Conservation (phyloP, 73 alveolate species). For the Blepharisma stoltei region DNA sequence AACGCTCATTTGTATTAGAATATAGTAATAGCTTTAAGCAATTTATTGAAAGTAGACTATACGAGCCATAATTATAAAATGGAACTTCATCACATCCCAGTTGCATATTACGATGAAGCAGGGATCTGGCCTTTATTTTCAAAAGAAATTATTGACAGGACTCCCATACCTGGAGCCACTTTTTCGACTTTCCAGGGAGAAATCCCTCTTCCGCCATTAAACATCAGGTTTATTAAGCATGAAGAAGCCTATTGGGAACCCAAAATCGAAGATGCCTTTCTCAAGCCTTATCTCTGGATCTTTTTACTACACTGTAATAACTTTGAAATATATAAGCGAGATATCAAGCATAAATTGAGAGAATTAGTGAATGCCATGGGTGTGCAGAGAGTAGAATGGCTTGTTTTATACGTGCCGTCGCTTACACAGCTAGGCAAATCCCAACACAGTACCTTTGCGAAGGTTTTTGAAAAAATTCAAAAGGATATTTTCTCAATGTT, state of each 20-base stretch:
- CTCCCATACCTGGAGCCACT: background rate
- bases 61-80: background rate
- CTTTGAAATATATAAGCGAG: constrained; percentile 13
- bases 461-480: background rate
- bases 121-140: constrained; percentile 13
- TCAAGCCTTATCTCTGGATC: constrained; percentile 27
- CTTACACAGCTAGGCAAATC: background rate
- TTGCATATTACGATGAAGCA: constrained; percentile 15
- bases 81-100: background rate
- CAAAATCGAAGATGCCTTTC: background rate
- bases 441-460: background rate
- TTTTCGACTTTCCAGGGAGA: background rate
- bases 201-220: constrained; percentile 4
- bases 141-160: background rate
- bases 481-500: background rate
- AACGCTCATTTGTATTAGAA: no score
- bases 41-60: no score
- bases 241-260: constrained; percentile 14
- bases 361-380: background rate
- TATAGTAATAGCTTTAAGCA: no score
- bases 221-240: constrained; percentile 1
- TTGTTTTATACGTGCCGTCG: constrained; percentile 10
- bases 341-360: constrained; percentile 7
- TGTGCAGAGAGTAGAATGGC: constrained; percentile 1
- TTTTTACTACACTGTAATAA: constrained; percentile 1